Base-by-base conservation (phyloP, 2,329 filamentous ascomycete genomes). In the Paraconiothyrium sp. region DNA sequence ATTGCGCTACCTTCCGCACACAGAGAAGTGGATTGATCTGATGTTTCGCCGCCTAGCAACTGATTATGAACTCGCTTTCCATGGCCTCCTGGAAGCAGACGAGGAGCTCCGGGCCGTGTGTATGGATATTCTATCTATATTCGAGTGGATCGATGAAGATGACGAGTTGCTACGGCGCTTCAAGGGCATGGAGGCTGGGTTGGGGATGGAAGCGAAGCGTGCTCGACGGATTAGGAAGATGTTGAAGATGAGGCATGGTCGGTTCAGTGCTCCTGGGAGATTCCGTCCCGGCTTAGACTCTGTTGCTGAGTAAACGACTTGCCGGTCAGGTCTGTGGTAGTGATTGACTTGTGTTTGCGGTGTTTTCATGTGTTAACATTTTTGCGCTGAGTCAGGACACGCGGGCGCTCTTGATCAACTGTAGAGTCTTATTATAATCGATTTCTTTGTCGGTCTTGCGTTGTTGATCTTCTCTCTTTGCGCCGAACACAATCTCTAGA, bases 401-500 rank as follows among this genome's bases (percentile, higher is more conserved):
- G 32, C n/a, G 8, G 20, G 11, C 10, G 20, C 16, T 35, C 48
- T n/a, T 20, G 16, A 35, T 20, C 20, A 20, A 20, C 20, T 20
- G 20, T 20, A n/a, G 14, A 16, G 2, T n/a, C 10, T 41, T 3
- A 16, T 16, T 3, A n/a, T 41, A 6, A 41, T 41, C 14, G 14
- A 41, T 35, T 35, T 7, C 34, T 35, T 8, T 35, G 7, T 35
- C 11, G 34, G 34, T 35, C 34, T 35, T 35, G 34, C 34, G 11
- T 35, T 35, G 11, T 11, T 35, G 34, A 35, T 70, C 64, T 35
- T 70, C 69, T 27, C 57, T 73, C 20, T 72, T 74, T 41, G 50
- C 65, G 9, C 71, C 72, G 4, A 65, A 66, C 56, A 64, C 65
- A 9, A 65, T 72, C 35, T 65, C 65, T 11, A 68, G 72, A 43